Conservation (phyloP, 805 yeast genomes). For the Aciculoconidium aculeatum region DNA sequence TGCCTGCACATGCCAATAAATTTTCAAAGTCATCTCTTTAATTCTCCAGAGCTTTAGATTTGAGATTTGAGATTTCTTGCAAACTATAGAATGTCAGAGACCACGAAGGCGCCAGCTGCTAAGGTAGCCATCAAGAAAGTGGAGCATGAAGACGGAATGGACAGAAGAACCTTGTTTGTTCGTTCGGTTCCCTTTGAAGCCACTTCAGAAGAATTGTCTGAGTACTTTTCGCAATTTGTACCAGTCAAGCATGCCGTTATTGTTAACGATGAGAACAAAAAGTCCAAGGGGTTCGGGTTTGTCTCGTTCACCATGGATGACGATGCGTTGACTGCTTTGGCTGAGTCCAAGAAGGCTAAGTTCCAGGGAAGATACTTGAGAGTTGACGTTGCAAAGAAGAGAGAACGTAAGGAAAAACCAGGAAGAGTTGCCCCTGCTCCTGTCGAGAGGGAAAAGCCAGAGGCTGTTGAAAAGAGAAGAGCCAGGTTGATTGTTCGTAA, state of each 20-base stretch:
- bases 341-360: conserved; percentile 56
- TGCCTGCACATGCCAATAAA: too few species aligned
- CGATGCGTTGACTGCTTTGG: conserved; percentile 74
- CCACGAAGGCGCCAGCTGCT: conserved; percentile 1
- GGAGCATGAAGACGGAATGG: conserved; percentile 29
- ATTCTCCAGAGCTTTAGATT: too few species aligned
- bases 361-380: conserved; percentile 62
- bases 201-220: conserved; percentile 74
- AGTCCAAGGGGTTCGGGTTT: conserved; percentile 92
- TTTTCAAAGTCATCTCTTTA: too few species aligned
- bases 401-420: conserved; percentile 60
- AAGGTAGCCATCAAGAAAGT: conserved; percentile 2
- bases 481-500: conserved; percentile 87
- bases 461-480: conserved; percentile 63
- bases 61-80: too few species aligned
- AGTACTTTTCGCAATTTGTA: conserved; percentile 83
- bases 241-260: conserved; percentile 95
- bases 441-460: conserved; percentile 4
- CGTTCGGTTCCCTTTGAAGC: conserved; percentile 78
- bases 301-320: conserved; percentile 83
- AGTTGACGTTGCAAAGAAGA: conserved; percentile 86
- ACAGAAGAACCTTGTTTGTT: conserved; percentile 71
- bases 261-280: conserved; percentile 69
- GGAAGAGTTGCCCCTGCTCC: conserved; percentile 6
- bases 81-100: conserved; percentile 5